phyloP scores from a whole-genome alignment of 805 yeast genomes.

The Ogataea chonburiensis region DNA sequence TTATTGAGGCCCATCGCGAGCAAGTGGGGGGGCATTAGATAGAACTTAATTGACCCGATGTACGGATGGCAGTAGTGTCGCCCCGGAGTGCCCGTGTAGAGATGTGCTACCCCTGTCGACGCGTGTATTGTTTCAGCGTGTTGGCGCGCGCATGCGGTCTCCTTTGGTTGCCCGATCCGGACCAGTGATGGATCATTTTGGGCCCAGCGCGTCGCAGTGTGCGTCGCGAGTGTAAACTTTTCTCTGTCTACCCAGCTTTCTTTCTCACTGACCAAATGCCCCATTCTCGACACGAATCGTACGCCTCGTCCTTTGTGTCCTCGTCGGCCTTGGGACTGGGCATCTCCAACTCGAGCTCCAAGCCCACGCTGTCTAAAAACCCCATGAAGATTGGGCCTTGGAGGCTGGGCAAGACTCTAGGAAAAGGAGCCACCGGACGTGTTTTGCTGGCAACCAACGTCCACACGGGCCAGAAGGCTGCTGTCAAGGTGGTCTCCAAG shows the following conservation, averaged over 20 bases:
- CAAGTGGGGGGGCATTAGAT: conserved; percentile 66
- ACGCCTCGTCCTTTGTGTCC: conserved; percentile 54
- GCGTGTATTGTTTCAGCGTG: conserved; percentile 12
- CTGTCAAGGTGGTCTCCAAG: conserved; percentile 94
- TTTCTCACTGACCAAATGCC: conserved; percentile 23
- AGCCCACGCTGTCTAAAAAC: conserved; percentile 26
- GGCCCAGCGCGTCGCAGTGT: conserved; percentile 11
- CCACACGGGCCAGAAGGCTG: conserved; percentile 84
- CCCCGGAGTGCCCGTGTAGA: no score
- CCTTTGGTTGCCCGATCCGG: conserved; percentile 10
- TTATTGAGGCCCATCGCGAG: conserved; percentile 95
- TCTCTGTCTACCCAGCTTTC: conserved; percentile 2
- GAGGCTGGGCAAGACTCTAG: conserved; percentile 92
- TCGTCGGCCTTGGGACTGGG: conserved; percentile 40
- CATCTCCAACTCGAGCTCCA: conserved; percentile 21
- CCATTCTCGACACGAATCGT: conserved; percentile 60
- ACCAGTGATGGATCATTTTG: conserved; percentile 11
- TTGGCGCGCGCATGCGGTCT: conserved; percentile 4
- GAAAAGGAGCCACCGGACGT: conserved; percentile 95
- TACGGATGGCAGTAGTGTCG: conserved; percentile 4
- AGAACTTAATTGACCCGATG: conserved; percentile 6
- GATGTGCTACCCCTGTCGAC: conserved; percentile 14
- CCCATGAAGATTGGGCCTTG: conserved; percentile 81
- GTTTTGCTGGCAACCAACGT: conserved; percentile 89
- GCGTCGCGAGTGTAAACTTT: conserved; percentile 1